Evolutionary conservation across 2,329 filamentous ascomycete species (phyloP).

Genomic region (Paecilomyces variotii): DNA sequence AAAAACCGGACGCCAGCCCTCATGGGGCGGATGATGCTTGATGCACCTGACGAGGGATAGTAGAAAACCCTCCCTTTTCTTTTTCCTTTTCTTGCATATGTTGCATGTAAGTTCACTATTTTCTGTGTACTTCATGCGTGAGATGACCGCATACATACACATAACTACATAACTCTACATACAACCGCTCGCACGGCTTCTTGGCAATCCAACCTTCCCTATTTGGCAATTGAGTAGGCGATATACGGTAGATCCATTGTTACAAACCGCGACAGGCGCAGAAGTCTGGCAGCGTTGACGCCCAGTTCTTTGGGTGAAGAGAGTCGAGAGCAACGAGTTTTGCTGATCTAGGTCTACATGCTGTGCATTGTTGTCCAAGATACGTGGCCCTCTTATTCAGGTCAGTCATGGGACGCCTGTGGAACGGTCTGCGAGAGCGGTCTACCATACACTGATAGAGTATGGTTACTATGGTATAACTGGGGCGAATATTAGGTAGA

Average conservation of each 20-base stretch:
- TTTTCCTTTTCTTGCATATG: background rate
- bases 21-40: background rate
- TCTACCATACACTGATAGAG: background rate
- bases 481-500: background rate
- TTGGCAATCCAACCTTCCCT: background rate
- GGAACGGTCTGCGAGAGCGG: background rate
- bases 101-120: background rate
- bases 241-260: background rate
- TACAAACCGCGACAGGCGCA: background rate
- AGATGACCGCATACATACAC: background rate
- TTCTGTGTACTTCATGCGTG: background rate
- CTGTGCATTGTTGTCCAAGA: background rate
- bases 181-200: background rate
- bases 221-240: background rate
- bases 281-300: background rate
- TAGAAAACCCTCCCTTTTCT: background rate
- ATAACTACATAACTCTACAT: too few species aligned
- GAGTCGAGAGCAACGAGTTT: background rate
- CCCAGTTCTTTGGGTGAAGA: background rate
- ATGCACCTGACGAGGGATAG: background rate
- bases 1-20: conserved; percentile 34
- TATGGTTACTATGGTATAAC: background rate
- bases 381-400: background rate
- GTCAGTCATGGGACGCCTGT: background rate
- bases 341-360: background rate